These are phyloP conservation scores for Fusarium falciforme DNA, from an alignment of 2,329 filamentous ascomycete species.

Conservation along the genomic window DNA sequence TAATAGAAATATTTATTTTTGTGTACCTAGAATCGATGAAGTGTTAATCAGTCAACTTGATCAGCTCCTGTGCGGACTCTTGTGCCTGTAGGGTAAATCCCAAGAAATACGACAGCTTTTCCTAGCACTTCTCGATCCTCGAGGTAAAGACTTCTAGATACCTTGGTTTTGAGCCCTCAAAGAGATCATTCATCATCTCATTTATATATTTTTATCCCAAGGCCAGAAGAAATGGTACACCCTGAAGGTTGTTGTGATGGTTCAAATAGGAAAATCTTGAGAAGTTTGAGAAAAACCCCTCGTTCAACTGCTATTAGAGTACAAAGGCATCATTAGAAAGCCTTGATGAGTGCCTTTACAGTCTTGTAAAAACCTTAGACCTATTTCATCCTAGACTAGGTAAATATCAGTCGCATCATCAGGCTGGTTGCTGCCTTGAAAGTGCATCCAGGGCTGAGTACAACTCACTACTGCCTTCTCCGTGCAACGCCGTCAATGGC, in stretches of 20 bases:
- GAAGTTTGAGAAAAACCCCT: neutral
- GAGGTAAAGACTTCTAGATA: neutral
- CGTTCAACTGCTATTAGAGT: accelerated
- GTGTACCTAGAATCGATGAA: neutral
- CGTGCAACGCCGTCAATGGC: neutral
- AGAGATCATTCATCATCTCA: neutral
- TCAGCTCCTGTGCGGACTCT: neutral
- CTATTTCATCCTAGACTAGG: neutral
- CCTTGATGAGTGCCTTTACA: neutral
- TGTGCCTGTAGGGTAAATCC: neutral
- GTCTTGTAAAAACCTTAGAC: neutral
- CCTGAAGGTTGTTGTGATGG: neutral
- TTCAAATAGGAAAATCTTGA: neutral
- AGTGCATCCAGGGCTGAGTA: neutral
- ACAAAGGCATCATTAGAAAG: too few relatives aligned
- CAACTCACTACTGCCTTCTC: neutral
- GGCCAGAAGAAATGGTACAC: neutral
- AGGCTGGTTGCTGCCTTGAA: neutral
- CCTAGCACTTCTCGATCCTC: neutral
- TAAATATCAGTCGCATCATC: neutral
- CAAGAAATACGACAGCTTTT: neutral
- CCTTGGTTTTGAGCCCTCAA: accelerated
- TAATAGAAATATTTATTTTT: neutral
- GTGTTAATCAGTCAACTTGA: neutral
- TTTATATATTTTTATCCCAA: neutral